Percentiles rank a stretch among this genome's conserved stretches.
Evolutionary conservation across 2,329 filamentous ascomycete species (phyloP).

Genomic region (Tolypocladium tropicale): DNA sequence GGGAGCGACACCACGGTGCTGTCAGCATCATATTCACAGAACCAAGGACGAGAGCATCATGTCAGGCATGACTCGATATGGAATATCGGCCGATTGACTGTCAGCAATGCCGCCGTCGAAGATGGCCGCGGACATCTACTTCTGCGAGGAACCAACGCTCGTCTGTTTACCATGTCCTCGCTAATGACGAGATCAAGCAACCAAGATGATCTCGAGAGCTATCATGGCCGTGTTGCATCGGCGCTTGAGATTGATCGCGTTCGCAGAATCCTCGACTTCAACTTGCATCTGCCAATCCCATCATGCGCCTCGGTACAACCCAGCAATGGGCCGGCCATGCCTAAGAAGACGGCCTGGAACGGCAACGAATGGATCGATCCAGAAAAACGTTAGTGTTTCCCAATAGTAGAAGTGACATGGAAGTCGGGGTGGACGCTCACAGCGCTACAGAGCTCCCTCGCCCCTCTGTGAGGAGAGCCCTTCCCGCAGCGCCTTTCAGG

Average conservation of each 20-base stretch:
- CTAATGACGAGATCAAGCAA: constrained; percentile 26
- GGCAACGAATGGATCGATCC: background rate
- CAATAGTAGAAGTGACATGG: too few species aligned
- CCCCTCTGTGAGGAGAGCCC: constrained; percentile 21
- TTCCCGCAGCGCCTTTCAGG: constrained; percentile 72
- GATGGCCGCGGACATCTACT: constrained; percentile 54
- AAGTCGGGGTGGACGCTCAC: constrained; percentile 5
- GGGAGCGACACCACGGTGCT: background rate
- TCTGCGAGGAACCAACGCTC: constrained; percentile 64
- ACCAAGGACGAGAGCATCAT: constrained; percentile 26
- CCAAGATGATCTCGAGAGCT: constrained; percentile 54
- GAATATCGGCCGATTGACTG: constrained; percentile 62
- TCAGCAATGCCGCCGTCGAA: constrained; percentile 42
- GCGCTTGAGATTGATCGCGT: constrained; percentile 72
- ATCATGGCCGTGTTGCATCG: constrained; percentile 65
- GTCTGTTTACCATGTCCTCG: constrained; percentile 47
- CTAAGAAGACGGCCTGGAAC: background rate
- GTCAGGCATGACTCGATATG: constrained; percentile 63
- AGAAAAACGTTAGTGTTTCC: background rate
- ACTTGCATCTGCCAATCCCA: constrained; percentile 6
- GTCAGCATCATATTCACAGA: too few species aligned
- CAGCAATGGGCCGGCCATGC: too few species aligned
- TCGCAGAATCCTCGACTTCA: constrained; percentile 53
- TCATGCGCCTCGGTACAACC: background rate
- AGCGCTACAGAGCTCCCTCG: constrained; percentile 8